Conservation (phyloP, 306 rosid genomes). For the Fragaria nilgerrensis region DNA sequence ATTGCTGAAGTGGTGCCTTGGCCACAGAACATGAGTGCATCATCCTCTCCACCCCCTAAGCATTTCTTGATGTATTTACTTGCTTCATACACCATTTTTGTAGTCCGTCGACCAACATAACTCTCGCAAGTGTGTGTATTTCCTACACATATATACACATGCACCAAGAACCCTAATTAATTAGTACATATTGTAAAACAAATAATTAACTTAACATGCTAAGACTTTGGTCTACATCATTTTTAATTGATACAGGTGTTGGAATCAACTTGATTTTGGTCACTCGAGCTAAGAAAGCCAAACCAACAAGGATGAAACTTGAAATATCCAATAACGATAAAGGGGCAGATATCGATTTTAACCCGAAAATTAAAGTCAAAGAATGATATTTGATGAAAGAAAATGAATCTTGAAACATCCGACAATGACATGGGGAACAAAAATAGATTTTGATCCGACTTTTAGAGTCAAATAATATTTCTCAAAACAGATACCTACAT, state of each 20-base stretch:
- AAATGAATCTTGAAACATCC: not conserved
- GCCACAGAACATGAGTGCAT: slow-evolving; percentile 69
- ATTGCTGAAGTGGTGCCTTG: slow-evolving; percentile 79
- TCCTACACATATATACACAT: slow-evolving; percentile 26
- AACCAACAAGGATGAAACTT: not conserved
- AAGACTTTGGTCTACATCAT: not conserved
- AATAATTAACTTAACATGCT: not conserved
- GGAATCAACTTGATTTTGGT: not conserved
- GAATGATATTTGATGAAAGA: no score
- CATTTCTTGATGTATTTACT: slow-evolving; percentile 53
- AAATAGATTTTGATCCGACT: not conserved
- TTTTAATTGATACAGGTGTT: no score
- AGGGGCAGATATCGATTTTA: no score
- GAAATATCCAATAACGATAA: no score
- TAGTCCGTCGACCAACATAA: slow-evolving; percentile 70
- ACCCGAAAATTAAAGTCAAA: no score
- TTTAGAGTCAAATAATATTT: no score
- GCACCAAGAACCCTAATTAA: not conserved
- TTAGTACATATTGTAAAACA: not conserved
- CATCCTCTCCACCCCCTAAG: slow-evolving; percentile 61
- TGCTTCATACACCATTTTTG: slow-evolving; percentile 62
- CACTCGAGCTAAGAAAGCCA: not conserved
- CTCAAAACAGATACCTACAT: not conserved
- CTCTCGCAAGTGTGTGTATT: slow-evolving; percentile 78
- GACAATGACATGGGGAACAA: not conserved